A percentile compares a stretch with the other conserved stretches of the same genome.
Conservation (phyloP, 2,329 filamentous ascomycete genomes). For the Sporothrix mexicana region DNA sequence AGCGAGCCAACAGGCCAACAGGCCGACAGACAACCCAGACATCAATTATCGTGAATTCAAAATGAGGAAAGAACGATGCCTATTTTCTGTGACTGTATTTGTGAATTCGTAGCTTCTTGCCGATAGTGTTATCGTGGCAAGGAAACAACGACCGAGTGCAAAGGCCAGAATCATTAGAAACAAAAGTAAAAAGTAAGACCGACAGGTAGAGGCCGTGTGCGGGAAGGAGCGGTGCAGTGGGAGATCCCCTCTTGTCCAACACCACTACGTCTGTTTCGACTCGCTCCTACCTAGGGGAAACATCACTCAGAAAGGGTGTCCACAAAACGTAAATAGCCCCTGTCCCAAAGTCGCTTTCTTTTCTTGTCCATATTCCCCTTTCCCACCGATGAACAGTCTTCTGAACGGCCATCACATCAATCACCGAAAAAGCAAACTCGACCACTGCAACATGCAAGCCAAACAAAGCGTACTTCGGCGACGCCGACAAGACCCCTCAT, state of each 20-base stretch:
- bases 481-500: slow-evolving; percentile 14
- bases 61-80: neutral
- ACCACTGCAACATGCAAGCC: neutral
- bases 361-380: neutral
- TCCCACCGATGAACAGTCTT: neutral
- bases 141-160: neutral
- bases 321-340: neutral
- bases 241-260: neutral
- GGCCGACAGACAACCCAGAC: neutral
- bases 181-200: neutral
- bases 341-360: neutral
- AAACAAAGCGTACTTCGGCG: neutral
- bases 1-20: neutral
- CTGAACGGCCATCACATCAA: neutral
- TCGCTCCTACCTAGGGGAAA: neutral
- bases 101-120: too few species aligned
- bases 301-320: neutral
- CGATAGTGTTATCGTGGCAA: neutral
- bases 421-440: neutral
- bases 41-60: neutral
- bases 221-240: neutral
- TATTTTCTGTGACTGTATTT: neutral
- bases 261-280: neutral
- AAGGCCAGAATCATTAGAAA: too few species aligned
- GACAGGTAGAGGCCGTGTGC: neutral